A percentile compares a stretch with the other conserved stretches of the same genome.
Evolutionary conservation across 2,329 filamentous ascomycete species (phyloP).

Genomic region (Nakataea oryzae): DNA sequence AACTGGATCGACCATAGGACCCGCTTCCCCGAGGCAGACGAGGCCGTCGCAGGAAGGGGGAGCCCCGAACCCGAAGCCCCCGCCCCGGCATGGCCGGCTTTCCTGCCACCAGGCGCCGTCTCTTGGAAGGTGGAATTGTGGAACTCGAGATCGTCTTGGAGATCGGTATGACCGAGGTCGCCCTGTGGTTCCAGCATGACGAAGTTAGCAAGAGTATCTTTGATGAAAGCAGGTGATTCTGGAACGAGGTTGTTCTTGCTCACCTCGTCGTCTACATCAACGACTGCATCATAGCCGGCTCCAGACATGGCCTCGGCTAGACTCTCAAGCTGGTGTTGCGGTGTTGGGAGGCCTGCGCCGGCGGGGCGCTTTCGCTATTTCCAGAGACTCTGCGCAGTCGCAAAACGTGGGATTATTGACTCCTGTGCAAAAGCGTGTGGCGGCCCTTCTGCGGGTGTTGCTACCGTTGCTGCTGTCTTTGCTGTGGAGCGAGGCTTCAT

Average conservation of each 20-base stretch:
- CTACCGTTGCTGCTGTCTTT: not conserved
- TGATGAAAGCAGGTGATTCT: not conserved
- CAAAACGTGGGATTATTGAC: not conserved
- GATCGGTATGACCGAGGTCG: conserved; percentile 93
- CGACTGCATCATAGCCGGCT: conserved; percentile 92
- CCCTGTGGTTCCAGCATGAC: conserved; percentile 45
- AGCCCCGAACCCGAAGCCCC: conserved; percentile 34
- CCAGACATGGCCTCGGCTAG: conserved; percentile 53
- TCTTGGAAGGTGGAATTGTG: conserved; percentile 82
- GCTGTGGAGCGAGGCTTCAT: too few species aligned
- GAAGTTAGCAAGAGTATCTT: not conserved
- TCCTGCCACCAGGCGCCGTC: conserved; percentile 35
- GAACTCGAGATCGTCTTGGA: conserved; percentile 98
- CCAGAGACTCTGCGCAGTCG: not conserved
- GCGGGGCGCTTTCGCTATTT: not conserved
- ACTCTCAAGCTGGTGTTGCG: not conserved
- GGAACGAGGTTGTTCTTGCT: conserved; percentile 9
- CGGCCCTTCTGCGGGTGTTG: not conserved
- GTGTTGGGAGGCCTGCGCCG: conserved; percentile 2
- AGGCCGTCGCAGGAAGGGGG: conserved; percentile 45
- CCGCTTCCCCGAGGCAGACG: conserved; percentile 53
- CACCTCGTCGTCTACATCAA: conserved; percentile 95
- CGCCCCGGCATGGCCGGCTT: conserved; percentile 30
- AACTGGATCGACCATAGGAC: conserved; percentile 88
- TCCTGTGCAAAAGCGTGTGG: not conserved